These are phyloP conservation scores for Gliomastix tumulicola DNA, from an alignment of 2,329 filamentous ascomycete species.

Conservation along the genomic window DNA sequence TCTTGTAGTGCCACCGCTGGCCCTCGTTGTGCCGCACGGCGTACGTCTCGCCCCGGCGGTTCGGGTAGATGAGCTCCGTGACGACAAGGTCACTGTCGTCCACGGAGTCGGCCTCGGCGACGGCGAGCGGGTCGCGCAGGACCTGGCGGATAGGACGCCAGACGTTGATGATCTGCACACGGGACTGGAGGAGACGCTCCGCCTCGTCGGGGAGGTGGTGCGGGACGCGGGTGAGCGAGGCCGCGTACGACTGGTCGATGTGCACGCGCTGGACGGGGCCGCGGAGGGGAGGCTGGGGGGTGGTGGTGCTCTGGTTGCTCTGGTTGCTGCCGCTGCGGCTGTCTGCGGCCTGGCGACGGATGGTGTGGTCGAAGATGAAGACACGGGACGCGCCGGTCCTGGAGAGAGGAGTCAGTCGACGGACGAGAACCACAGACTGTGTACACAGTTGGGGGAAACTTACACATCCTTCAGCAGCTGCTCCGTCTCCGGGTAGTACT, in stretches of 20 bases:
- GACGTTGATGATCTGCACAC: slow-evolving; percentile 46
- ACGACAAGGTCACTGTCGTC: slow-evolving; percentile 41
- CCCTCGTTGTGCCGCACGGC: slow-evolving; percentile 28
- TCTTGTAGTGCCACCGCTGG: slow-evolving; percentile 47
- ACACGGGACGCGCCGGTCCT: slow-evolving; percentile 49
- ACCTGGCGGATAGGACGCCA: slow-evolving; percentile 46
- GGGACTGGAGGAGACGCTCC: slow-evolving; percentile 31
- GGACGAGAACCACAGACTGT: background rate
- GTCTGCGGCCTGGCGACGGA: slow-evolving; percentile 26
- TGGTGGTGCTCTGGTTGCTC: too few species aligned
- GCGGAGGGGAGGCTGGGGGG: too few species aligned
- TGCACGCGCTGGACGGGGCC: slow-evolving; percentile 37
- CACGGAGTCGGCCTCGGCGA: slow-evolving; percentile 44
- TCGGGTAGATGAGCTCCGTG: slow-evolving; percentile 41
- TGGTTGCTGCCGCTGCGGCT: slow-evolving; percentile 36
- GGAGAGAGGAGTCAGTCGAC: slow-evolving; percentile 1
- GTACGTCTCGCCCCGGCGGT: slow-evolving; percentile 42
- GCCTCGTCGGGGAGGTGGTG: slow-evolving; percentile 33
- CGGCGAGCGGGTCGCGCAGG: slow-evolving; percentile 43
- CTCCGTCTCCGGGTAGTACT: slow-evolving; percentile 70
- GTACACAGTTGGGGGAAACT: slow-evolving; percentile 6
- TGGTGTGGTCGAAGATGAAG: slow-evolving; percentile 58
- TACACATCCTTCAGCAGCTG: slow-evolving; percentile 54
- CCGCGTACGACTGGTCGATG: slow-evolving; percentile 48
- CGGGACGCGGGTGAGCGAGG: slow-evolving; percentile 31